Percentiles rank a stretch among this genome's conserved stretches.
These are phyloP conservation scores for Tetrahymena malaccensis DNA, from an alignment of 73 alveolate genomes.

Conservation along the genomic window DNA sequence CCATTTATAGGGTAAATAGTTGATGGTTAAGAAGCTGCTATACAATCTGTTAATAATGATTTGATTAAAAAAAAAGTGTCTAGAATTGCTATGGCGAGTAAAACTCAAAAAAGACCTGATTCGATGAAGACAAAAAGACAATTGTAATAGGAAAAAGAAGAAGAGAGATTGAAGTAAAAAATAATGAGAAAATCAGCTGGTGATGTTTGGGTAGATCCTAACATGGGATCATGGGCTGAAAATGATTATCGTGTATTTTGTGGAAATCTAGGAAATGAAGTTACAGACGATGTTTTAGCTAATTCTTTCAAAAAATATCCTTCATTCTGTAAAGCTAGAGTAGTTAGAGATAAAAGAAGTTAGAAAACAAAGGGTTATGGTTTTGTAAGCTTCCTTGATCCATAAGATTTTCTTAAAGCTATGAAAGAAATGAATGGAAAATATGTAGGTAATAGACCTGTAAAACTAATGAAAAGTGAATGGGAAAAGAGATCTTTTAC, in stretches of 20 bases:
- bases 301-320: slow-evolving; percentile 90
- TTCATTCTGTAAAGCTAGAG: slow-evolving; percentile 89
- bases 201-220: slow-evolving; percentile 89
- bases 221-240: slow-evolving; percentile 94
- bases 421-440: slow-evolving; percentile 95
- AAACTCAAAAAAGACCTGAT: not conserved
- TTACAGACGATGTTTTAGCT: slow-evolving; percentile 87
- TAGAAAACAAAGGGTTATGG: slow-evolving; percentile 96
- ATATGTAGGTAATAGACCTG: slow-evolving; percentile 98
- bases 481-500: slow-evolving; percentile 81
- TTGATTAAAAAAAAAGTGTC: not conserved
- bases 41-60: not conserved
- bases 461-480: slow-evolving; percentile 78
- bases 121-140: not conserved
- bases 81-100: not conserved
- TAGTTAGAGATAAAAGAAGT: slow-evolving; percentile 89
- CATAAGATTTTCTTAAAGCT: slow-evolving; percentile 85
- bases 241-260: slow-evolving; percentile 93
- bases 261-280: slow-evolving; percentile 98
- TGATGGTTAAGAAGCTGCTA: not conserved
- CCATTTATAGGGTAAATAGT: not conserved
- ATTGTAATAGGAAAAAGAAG: slow-evolving; percentile 17
- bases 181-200: slow-evolving; percentile 90
- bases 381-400: slow-evolving; percentile 82
- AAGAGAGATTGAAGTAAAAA: slow-evolving; percentile 64